A percentile compares a stretch with the other conserved stretches of the same genome.
phyloP scores from a whole-genome alignment of 345 rosid species.

The Adansonia digitata region DNA sequence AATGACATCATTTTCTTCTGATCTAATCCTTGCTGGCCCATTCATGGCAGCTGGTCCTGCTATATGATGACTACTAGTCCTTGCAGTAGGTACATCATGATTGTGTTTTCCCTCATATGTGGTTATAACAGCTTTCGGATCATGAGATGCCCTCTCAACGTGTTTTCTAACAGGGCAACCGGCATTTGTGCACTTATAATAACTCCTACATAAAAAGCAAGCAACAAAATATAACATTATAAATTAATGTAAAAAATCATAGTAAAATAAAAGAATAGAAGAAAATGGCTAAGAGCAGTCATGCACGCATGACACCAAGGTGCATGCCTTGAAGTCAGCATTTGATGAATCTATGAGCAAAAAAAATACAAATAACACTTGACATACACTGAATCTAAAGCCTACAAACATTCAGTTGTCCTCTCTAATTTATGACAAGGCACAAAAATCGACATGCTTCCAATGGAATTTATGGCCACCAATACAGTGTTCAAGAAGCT shows the following conservation, averaged over 20 bases:
- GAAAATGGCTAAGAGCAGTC: too few species aligned
- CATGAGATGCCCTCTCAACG: slow-evolving; percentile 98
- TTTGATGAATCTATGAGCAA: background rate
- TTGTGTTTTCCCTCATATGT: slow-evolving; percentile 97
- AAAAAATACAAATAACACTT: background rate
- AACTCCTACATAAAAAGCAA: slow-evolving; percentile 59
- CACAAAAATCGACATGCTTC: background rate
- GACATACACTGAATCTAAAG: background rate
- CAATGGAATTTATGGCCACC: background rate
- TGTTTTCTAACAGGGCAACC: slow-evolving; percentile 97
- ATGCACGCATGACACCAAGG: too few species aligned
- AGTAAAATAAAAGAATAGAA: too few species aligned
- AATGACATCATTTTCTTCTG: slow-evolving; percentile 54
- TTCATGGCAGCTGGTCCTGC: slow-evolving; percentile 41
- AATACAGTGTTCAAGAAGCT: background rate
- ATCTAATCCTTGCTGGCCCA: slow-evolving; percentile 46
- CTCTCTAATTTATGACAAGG: slow-evolving; percentile 1
- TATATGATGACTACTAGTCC: slow-evolving; percentile 54
- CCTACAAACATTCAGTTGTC: background rate
- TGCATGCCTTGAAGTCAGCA: background rate
- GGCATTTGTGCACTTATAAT: slow-evolving; percentile 90
- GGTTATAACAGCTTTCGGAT: slow-evolving; percentile 94
- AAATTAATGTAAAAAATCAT: background rate
- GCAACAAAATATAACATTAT: background rate
- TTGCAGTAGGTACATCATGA: slow-evolving; percentile 86